phyloP scores from a whole-genome alignment of 805 yeast genomes.

The Nakazawaea ambrosiae region DNA sequence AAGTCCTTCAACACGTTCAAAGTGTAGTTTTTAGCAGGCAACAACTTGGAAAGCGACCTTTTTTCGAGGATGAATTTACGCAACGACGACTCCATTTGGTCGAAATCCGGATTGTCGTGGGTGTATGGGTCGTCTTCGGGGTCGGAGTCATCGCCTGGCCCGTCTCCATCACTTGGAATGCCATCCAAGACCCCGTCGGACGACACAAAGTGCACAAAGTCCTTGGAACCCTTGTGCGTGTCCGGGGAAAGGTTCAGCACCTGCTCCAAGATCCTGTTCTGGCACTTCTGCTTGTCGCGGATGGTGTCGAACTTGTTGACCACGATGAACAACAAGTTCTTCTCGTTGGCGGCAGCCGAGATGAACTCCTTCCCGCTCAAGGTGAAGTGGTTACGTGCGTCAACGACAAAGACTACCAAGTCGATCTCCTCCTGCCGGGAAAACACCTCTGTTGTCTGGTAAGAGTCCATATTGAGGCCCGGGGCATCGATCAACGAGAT shows the following conservation, averaged over 20 bases:
- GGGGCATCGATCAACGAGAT: conserved; percentile 95
- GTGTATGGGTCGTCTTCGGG: conserved; percentile 21
- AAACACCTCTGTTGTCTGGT: conserved; percentile 90
- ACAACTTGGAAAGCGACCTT: conserved; percentile 77
- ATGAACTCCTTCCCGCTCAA: conserved; percentile 91
- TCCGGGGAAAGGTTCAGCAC: conserved; percentile 83
- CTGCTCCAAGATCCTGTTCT: conserved; percentile 71
- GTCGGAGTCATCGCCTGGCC: conserved; percentile 29
- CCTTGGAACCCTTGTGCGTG: conserved; percentile 79
- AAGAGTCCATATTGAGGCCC: conserved; percentile 87
- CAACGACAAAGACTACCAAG: conserved; percentile 90
- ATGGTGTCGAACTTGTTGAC: conserved; percentile 90
- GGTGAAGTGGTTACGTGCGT: conserved; percentile 94
- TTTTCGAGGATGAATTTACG: conserved; percentile 84
- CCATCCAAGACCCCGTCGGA: conserved; percentile 41
- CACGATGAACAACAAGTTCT: conserved; percentile 86
- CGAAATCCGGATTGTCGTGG: conserved; percentile 44
- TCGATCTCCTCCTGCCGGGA: conserved; percentile 97
- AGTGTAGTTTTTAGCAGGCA: conserved; percentile 90
- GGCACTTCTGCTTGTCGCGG: conserved; percentile 73
- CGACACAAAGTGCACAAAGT: conserved; percentile 89
- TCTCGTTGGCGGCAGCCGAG: conserved; percentile 83
- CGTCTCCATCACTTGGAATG: conserved; percentile 28
- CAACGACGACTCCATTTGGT: conserved; percentile 74
- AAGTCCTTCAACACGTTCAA: conserved; percentile 64